Evolutionary conservation across 306 rosid genomes (phyloP).

Genomic region (Erythrophleum fordii): DNA sequence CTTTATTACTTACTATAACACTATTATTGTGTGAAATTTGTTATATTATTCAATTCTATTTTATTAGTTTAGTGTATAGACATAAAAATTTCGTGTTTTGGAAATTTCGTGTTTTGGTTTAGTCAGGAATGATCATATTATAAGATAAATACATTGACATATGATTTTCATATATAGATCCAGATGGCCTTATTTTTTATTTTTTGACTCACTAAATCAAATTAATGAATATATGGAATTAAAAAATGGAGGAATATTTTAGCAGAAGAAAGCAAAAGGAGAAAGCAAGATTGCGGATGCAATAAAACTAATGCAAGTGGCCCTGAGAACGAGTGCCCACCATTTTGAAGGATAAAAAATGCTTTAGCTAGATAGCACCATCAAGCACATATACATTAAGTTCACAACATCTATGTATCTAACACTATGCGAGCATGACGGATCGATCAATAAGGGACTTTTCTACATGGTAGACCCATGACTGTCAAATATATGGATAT

Average conservation of each 20-base stretch:
- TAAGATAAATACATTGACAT: background rate
- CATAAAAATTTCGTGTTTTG: too few relatives aligned
- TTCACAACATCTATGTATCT: constrained; percentile 14
- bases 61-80: too few relatives aligned
- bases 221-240: background rate
- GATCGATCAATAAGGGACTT: constrained; percentile 40
- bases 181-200: too few relatives aligned
- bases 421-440: constrained; percentile 48
- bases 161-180: background rate
- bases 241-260: constrained; percentile 27
- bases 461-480: constrained; percentile 42
- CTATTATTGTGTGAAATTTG: too few relatives aligned
- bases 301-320: constrained; percentile 41
- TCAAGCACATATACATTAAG: constrained; percentile 27
- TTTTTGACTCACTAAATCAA: background rate
- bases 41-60: too few relatives aligned
- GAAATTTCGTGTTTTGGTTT: too few relatives aligned
- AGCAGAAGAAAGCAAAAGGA: constrained; percentile 24
- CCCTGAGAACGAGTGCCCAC: constrained; percentile 36
- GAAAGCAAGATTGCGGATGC: background rate
- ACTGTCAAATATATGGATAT: constrained; percentile 46
- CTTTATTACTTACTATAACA: too few relatives aligned
- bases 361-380: constrained; percentile 33
- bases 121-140: too few relatives aligned
- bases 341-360: constrained; percentile 27